These are phyloP conservation scores for Penicillium salamii DNA, from an alignment of 495 filamentous ascomycete species.

Conservation along the genomic window DNA sequence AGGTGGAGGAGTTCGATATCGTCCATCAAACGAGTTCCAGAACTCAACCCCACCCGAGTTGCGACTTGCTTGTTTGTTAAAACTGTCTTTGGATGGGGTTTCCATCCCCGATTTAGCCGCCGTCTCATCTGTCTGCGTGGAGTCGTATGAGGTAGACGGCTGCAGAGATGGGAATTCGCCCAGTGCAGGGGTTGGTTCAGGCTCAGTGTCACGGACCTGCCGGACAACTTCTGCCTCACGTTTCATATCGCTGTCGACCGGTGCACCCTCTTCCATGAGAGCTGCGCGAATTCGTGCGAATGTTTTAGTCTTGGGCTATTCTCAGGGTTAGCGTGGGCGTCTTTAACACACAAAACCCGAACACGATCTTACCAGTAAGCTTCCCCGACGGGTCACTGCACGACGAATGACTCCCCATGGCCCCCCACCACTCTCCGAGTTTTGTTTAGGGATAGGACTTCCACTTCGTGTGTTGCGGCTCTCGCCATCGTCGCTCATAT, in stretches of 20 bases:
- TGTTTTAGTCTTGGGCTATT: conserved; percentile 85
- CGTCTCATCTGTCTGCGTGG: conserved; percentile 53
- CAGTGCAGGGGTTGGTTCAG: conserved; percentile 38
- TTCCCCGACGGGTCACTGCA: conserved; percentile 81
- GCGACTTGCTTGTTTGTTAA: conserved; percentile 67
- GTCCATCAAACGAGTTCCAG: conserved; percentile 73
- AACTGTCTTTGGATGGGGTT: conserved; percentile 58
- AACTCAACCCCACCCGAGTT: conserved; percentile 72
- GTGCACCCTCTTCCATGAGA: conserved; percentile 80
- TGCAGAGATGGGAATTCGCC: conserved; percentile 39
- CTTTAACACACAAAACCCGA: background rate
- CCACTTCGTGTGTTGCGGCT: conserved; percentile 45
- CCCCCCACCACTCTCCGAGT: conserved; percentile 38
- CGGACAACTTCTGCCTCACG: conserved; percentile 93
- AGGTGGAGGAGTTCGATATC: conserved; percentile 63
- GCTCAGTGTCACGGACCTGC: conserved; percentile 79
- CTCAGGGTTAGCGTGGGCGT: background rate
- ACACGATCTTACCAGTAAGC: conserved; percentile 66
- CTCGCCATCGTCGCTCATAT: conserved; percentile 77
- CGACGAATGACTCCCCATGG: conserved; percentile 52
- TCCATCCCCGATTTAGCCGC: conserved; percentile 49
- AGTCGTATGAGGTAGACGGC: conserved; percentile 46
- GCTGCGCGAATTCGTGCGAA: conserved; percentile 92
- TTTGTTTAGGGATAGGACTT: conserved; percentile 37
- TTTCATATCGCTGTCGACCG: conserved; percentile 82